Evolutionary conservation across 495 filamentous ascomycete species (phyloP), one percentile per base, ranked within the genome.

Genomic region (Apiosordaria backusii): DNA sequence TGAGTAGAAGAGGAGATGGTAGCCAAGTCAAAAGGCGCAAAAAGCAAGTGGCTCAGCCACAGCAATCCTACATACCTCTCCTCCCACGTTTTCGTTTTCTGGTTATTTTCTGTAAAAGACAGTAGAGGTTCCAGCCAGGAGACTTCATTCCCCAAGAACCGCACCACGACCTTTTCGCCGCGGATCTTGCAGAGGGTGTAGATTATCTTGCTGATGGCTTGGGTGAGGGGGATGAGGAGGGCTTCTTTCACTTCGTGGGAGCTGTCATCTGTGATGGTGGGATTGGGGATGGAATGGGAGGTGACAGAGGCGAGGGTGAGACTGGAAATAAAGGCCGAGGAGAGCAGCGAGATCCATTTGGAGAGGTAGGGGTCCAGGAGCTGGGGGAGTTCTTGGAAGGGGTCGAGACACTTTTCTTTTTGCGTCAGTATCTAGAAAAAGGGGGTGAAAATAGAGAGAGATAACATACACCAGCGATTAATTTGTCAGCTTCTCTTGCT

Each of bases 361-460:
- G 88, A 85, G 55, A 99, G 84, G 74, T 95, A 82, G 1, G 92
- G 89, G 76, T 99, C 95, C n/a, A 99, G 86, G 4, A 99, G 85
- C 74, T 99, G 95, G 21, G 95, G 94, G 70, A 92, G 89, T 79
- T 97, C 95, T 82, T 97, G 95, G 73, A 98, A 98, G 45, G 89
- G 91, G 66, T 97, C 92, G 35, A 99, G 83, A 82, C 96, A 76
- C 77, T 77, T 29, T 77, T 29, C 4, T 63, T 13, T 13, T 23
- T 22, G 52, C 50, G 62, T 76, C 45, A 79, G 70, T 22, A 45
- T 21, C 23, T 64, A 4, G 26, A 50, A 64, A 1, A 60, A 60
- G 22, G 55, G 19, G 4, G 4, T 18, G 50, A 21, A 4, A 16
- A 21, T 3, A 21, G 4, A 53, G 50, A 13, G 50, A 16, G 50